A percentile compares a stretch with the other conserved stretches of the same genome.
phyloP scores from a whole-genome alignment of 768 basidiomycete genomes.

The Austroboletus festivus region DNA sequence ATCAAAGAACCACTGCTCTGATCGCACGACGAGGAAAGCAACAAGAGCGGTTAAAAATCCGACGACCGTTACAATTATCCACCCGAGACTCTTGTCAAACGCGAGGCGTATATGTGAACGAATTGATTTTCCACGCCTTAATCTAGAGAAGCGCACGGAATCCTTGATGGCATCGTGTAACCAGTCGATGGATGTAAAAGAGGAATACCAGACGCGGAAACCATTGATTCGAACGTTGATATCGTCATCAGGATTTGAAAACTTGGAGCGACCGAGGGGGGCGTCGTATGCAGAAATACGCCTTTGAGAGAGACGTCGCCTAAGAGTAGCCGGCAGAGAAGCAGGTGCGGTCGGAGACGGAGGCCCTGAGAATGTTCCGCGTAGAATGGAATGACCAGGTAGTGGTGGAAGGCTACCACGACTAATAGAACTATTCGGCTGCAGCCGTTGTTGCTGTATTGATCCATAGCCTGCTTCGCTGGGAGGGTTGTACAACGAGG shows the following conservation, averaged over 20 bases:
- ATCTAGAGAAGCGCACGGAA: constrained; percentile 71
- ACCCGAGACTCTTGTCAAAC: constrained; percentile 78
- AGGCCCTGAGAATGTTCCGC: constrained; percentile 36
- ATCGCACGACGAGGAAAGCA: constrained; percentile 82
- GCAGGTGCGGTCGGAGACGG: constrained; percentile 33
- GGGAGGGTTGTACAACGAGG: constrained; percentile 33
- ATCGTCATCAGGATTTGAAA: constrained; percentile 39
- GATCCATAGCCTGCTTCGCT: constrained; percentile 55
- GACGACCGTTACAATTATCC: constrained; percentile 86
- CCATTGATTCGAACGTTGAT: constrained; percentile 75
- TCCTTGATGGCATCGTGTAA: constrained; percentile 96
- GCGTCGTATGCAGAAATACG: constrained; percentile 76
- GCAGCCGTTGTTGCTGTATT: constrained; percentile 31
- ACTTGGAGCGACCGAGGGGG: constrained; percentile 31
- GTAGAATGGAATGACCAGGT: constrained; percentile 31
- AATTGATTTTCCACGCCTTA: constrained; percentile 67
- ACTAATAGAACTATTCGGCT: constrained; percentile 26
- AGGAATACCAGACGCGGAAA: constrained; percentile 81
- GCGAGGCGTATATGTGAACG: constrained; percentile 61
- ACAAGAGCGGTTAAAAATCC: constrained; percentile 82
- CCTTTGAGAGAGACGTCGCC: constrained; percentile 46
- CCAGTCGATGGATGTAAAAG: constrained; percentile 93
- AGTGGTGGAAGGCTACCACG: constrained; percentile 39
- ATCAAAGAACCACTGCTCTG: constrained; percentile 89
- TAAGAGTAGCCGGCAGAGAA: constrained; percentile 32